These are phyloP conservation scores for Aphanomyces euteiches DNA, from an alignment of 352 stramenopile species.

Conservation along the genomic window DNA sequence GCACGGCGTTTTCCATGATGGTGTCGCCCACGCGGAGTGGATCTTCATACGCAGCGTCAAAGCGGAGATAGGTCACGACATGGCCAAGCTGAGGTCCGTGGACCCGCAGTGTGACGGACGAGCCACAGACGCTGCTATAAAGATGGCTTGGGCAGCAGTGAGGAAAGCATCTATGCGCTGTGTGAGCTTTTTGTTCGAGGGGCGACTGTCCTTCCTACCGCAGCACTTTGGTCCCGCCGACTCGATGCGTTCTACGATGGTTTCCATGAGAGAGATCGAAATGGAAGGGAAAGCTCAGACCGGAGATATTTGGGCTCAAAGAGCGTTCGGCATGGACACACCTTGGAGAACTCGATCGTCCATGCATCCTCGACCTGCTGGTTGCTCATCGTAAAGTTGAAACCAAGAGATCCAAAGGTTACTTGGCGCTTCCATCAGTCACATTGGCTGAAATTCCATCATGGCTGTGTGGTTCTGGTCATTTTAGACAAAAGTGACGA, in stretches of 20 bases:
- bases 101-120: constrained; percentile 18
- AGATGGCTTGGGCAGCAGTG: constrained; percentile 27
- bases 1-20: constrained; percentile 10
- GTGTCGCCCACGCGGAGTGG: constrained; percentile 17
- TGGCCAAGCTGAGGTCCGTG: background rate
- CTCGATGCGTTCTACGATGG: constrained; percentile 16
- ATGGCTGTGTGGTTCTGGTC: no score
- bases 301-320: no score
- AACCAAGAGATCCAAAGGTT: no score
- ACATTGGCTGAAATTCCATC: no score
- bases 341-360: no score
- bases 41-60: constrained; percentile 25
- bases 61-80: constrained; percentile 25
- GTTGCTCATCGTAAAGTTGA: no score
- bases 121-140: constrained; percentile 27
- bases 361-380: no score
- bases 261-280: no score
- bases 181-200: background rate
- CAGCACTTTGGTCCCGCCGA: constrained; percentile 28
- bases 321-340: no score
- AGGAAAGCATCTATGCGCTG: constrained; percentile 25
- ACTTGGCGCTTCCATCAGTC: no score
- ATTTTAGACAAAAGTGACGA: no score
- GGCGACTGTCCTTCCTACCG: constrained; percentile 2
- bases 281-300: no score